Evolutionary conservation across 441 rosid genomes (phyloP).

Genomic region (Breynia disticha): DNA sequence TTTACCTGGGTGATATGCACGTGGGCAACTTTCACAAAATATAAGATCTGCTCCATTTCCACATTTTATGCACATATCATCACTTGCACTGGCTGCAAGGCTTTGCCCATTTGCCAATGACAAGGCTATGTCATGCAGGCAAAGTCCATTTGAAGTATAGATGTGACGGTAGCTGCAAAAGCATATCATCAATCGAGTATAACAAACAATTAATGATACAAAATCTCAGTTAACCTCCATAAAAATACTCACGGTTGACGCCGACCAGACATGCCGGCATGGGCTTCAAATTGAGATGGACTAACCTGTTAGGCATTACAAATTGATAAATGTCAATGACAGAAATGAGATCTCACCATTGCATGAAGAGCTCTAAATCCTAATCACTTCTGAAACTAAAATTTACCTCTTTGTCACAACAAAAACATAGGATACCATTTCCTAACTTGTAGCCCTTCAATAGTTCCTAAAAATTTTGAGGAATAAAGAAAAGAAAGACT

Average conservation of each 20-base stretch:
- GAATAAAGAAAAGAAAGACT: conserved; percentile 9
- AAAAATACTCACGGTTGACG: conserved; percentile 85
- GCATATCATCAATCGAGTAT: conserved; percentile 9
- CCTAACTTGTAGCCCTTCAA: conserved; percentile 77
- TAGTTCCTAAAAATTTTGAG: conserved; percentile 38
- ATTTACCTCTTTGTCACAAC: conserved; percentile 72
- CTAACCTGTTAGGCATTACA: conserved; percentile 52
- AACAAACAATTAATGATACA: conserved; percentile 3
- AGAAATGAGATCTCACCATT: not conserved
- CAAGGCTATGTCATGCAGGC: conserved; percentile 86
- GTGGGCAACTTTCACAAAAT: conserved; percentile 71
- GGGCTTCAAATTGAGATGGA: conserved; percentile 97
- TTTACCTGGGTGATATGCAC: conserved; percentile 72
- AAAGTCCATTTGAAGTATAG: conserved; percentile 66
- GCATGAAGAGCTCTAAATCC: conserved; percentile 5
- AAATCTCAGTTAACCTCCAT: not conserved
- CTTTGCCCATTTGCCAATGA: conserved; percentile 70
- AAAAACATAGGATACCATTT: conserved; percentile 71
- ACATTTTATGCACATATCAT: conserved; percentile 84
- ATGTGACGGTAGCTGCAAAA: conserved; percentile 84
- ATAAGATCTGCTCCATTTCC: conserved; percentile 74
- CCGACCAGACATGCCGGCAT: conserved; percentile 98
- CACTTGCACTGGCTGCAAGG: conserved; percentile 54
- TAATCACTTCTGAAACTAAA: not conserved
- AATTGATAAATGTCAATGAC: conserved; percentile 1